These are phyloP conservation scores for Trichophyton mentagrophytes DNA, from an alignment of 2,329 filamentous ascomycete genomes.

Conservation along the genomic window DNA sequence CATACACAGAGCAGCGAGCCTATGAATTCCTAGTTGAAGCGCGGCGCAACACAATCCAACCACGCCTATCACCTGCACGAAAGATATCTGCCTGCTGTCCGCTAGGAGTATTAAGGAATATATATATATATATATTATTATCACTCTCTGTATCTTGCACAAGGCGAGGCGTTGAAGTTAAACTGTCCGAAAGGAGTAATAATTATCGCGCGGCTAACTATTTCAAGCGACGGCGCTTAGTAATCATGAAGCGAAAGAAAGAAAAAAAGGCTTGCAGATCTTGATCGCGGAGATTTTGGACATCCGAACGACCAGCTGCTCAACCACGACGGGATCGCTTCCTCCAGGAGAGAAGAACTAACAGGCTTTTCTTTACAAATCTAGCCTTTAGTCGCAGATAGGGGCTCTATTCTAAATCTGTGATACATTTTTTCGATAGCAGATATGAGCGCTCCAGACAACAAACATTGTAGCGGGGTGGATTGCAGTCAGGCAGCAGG, in stretches of 20 bases:
- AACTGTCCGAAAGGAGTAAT: background rate
- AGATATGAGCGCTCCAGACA: background rate
- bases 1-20: no score
- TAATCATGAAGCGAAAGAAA: background rate
- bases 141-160: no score
- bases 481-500: slow-evolving; percentile 83
- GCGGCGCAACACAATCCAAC: no score
- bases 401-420: background rate
- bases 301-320: background rate
- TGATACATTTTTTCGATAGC: background rate
- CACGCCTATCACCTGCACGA: no score
- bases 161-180: no score
- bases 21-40: no score
- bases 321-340: background rate
- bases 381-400: background rate
- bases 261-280: background rate
- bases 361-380: background rate
- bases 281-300: background rate
- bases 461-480: slow-evolving; percentile 53
- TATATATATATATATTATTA: no score
- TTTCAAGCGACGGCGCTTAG: background rate
- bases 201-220: background rate
- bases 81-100: no score
- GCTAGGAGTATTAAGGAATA: no score
- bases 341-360: no score